These are phyloP conservation scores for Mycena vulgaris DNA, from an alignment of 768 basidiomycete genomes.

Conservation along the genomic window DNA sequence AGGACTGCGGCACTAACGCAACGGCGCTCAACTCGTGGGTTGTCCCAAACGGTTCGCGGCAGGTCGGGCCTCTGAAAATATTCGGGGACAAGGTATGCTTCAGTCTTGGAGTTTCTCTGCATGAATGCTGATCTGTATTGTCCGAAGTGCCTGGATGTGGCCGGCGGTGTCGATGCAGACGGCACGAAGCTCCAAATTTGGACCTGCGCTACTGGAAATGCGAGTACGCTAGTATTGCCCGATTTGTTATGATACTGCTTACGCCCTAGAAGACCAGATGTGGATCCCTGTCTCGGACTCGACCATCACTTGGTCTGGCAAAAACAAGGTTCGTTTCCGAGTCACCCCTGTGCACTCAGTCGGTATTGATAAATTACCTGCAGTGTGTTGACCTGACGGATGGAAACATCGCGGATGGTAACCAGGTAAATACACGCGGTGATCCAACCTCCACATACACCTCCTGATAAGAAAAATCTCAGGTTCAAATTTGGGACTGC, in stretches of 20 bases:
- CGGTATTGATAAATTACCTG: background rate
- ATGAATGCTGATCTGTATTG: background rate
- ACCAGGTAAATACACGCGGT: background rate
- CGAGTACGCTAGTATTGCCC: background rate
- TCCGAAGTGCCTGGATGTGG: conserved; percentile 43
- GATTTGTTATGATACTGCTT: background rate
- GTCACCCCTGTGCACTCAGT: background rate
- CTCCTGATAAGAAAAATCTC: background rate
- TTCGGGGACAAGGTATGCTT: conserved; percentile 28
- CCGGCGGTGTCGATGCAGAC: conserved; percentile 38
- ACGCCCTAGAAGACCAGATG: conserved; percentile 14
- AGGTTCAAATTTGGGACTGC: conserved; percentile 35
- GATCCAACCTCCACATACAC: background rate
- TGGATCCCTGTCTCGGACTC: conserved; percentile 22
- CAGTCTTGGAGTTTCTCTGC: background rate
- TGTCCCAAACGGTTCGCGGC: conserved; percentile 10
- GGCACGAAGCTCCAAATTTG: too few relatives aligned
- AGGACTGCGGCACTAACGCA: conserved; percentile 7
- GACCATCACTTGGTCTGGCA: conserved; percentile 25
- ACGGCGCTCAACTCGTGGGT: conserved; percentile 28
- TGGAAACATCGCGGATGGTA: background rate
- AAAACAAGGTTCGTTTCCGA: conserved; percentile 18
- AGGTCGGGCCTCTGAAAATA: conserved; percentile 18
- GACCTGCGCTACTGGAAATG: too few relatives aligned
- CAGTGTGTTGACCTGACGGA: conserved; percentile 34